phyloP scores from a whole-genome alignment of 495 filamentous ascomycete genomes.

The Astrothelium macrocarpum region DNA sequence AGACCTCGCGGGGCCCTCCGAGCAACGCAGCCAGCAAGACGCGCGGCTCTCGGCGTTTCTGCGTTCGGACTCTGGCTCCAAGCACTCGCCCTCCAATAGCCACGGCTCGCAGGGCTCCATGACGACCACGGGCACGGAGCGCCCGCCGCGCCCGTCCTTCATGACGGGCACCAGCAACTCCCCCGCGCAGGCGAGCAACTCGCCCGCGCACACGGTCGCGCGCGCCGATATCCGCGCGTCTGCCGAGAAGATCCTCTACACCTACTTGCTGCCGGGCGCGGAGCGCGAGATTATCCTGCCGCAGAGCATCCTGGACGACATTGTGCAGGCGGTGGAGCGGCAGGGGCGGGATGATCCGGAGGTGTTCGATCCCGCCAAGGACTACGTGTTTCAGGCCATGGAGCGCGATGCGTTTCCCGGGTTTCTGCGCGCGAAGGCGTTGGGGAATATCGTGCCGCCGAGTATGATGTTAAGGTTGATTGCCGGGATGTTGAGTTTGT shows the following conservation, averaged over 20 bases:
- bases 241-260: constrained; percentile 96
- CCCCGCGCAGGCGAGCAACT: constrained; percentile 21
- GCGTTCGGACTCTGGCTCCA: constrained; percentile 51
- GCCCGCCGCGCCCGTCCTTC: constrained; percentile 59
- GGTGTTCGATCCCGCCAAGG: constrained; percentile 92
- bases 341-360: constrained; percentile 89
- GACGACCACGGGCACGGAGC: constrained; percentile 38
- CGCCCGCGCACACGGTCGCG: constrained; percentile 57
- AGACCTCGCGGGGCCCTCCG: constrained; percentile 48
- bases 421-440: constrained; percentile 85
- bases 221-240: constrained; percentile 82
- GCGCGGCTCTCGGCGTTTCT: constrained; percentile 84
- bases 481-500: constrained; percentile 76
- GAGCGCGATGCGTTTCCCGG: constrained; percentile 96
- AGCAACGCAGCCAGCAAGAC: constrained; percentile 59
- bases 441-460: constrained; percentile 87
- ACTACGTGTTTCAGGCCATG: constrained; percentile 99
- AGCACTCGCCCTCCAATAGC: constrained; percentile 60
- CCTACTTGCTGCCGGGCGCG: constrained; percentile 80
- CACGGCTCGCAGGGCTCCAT: constrained; percentile 28
- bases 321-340: constrained; percentile 77
- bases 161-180: constrained; percentile 42
- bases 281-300: constrained; percentile 94
- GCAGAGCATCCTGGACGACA: constrained; percentile 68
- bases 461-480: constrained; percentile 75